phyloP scores from a whole-genome alignment of 2,329 filamentous ascomycete genomes.

The Colletotrichum somersetense region DNA sequence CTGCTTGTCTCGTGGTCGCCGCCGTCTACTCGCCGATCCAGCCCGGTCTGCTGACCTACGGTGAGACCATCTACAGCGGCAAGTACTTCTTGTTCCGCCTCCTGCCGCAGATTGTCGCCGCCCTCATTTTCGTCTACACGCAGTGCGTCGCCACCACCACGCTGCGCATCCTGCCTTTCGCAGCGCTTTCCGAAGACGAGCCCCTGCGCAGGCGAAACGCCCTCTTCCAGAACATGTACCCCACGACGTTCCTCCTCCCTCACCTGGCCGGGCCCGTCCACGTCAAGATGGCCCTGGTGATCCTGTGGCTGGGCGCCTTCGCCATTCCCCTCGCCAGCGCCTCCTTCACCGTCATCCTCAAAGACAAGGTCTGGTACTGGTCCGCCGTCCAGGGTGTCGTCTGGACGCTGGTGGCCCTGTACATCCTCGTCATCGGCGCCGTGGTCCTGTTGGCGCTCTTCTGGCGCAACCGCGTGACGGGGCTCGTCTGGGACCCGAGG shows the following conservation, averaged over 20 bases:
- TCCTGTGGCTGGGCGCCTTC: constrained; percentile 83
- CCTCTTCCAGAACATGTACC: constrained; percentile 77
- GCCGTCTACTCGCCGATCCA: constrained; percentile 75
- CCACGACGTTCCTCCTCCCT: constrained; percentile 75
- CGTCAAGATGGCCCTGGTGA: constrained; percentile 73
- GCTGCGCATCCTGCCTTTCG: constrained; percentile 83
- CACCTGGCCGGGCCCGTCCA: constrained; percentile 72
- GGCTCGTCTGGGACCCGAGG: constrained; percentile 86
- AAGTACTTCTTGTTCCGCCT: constrained; percentile 91
- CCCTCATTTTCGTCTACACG: constrained; percentile 79
- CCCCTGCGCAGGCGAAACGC: constrained; percentile 71
- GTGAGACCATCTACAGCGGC: constrained; percentile 73
- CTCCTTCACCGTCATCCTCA: constrained; percentile 75
- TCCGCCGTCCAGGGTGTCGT: constrained; percentile 80
- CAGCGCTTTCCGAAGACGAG: constrained; percentile 77
- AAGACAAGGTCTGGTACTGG: constrained; percentile 79
- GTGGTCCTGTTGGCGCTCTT: constrained; percentile 71
- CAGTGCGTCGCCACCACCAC: constrained; percentile 80
- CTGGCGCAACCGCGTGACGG: constrained; percentile 76
- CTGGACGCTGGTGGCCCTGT: constrained; percentile 82
- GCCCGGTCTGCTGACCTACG: constrained; percentile 76
- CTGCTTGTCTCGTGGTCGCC: constrained; percentile 77
- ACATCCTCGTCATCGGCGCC: constrained; percentile 74
- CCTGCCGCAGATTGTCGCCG: constrained; percentile 82
- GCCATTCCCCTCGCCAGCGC: constrained; percentile 85